These are phyloP conservation scores for Globisporangium cylindrosporum DNA, from an alignment of 352 stramenopile species.

Conservation along the genomic window DNA sequence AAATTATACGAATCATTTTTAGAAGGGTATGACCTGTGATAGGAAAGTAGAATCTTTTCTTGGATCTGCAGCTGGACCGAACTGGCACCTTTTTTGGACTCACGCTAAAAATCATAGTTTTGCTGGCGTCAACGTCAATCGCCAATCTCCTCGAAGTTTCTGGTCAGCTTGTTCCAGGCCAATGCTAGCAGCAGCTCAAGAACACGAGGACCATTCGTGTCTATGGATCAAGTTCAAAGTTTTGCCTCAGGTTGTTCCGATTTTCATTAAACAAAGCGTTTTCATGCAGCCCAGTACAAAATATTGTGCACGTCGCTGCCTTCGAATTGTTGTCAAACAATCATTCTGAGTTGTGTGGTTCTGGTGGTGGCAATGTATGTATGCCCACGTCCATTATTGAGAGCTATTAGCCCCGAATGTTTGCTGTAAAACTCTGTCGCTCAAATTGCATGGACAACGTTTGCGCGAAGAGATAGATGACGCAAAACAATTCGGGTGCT, in stretches of 20 bases:
- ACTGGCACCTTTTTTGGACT: not conserved
- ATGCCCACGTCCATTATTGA: not conserved
- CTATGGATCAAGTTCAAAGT: not conserved
- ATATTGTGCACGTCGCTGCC: not conserved
- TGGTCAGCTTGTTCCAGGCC: too few relatives aligned
- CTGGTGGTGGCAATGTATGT: not conserved
- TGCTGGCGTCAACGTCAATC: not conserved
- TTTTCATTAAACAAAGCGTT: not conserved
- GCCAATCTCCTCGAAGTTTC: not conserved
- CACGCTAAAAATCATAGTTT: not conserved
- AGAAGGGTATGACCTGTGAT: not conserved
- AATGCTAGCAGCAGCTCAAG: too few relatives aligned
- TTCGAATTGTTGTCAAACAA: not conserved
- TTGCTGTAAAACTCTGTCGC: not conserved
- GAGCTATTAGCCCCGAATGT: not conserved
- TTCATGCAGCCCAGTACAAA: not conserved
- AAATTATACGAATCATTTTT: not conserved
- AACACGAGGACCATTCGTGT: not conserved
- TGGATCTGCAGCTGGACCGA: not conserved
- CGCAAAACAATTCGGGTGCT: not conserved
- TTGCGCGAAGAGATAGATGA: constrained; percentile 5
- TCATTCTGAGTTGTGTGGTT: not conserved
- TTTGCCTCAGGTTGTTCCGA: not conserved
- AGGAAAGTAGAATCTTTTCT: not conserved
- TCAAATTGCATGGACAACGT: not conserved